Conservation (phyloP, 2,329 filamentous ascomycete species). For the Aspergillus japonicus region DNA sequence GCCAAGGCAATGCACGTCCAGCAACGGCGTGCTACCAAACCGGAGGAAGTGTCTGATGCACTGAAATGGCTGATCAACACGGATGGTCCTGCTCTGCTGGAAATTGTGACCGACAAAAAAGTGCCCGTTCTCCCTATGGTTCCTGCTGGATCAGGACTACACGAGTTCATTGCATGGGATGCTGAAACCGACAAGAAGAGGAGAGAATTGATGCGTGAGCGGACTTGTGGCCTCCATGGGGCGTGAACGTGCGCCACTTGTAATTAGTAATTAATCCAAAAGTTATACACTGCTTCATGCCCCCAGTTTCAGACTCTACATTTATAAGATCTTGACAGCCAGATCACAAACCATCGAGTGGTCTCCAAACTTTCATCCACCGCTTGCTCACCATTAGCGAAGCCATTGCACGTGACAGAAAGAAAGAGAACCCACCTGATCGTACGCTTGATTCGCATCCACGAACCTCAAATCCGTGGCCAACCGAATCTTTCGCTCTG, state of each 20-base stretch:
- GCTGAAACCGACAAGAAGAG: slow-evolving; percentile 20
- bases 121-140: slow-evolving; percentile 93
- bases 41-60: slow-evolving; percentile 72
- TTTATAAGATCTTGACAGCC: too few relatives aligned
- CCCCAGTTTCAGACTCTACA: too few relatives aligned
- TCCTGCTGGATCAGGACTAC: slow-evolving; percentile 77
- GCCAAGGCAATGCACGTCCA: slow-evolving; percentile 88
- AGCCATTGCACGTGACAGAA: too few relatives aligned
- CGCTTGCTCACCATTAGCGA: neutral
- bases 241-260: neutral
- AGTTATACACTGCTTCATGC: neutral
- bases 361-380: slow-evolving; percentile 3
- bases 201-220: neutral
- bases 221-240: neutral
- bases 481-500: slow-evolving; percentile 33
- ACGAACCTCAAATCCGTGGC: slow-evolving; percentile 38
- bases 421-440: slow-evolving; percentile 25
- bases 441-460: slow-evolving; percentile 47
- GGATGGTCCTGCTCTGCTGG: slow-evolving; percentile 88
- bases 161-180: slow-evolving; percentile 94
- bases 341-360: neutral
- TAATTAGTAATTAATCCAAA: neutral
- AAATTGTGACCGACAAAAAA: slow-evolving; percentile 81
- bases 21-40: slow-evolving; percentile 67
- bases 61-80: slow-evolving; percentile 85